Evolutionary conservation across 805 yeast species (phyloP).

Genomic region (Yueomyces sinensis): DNA sequence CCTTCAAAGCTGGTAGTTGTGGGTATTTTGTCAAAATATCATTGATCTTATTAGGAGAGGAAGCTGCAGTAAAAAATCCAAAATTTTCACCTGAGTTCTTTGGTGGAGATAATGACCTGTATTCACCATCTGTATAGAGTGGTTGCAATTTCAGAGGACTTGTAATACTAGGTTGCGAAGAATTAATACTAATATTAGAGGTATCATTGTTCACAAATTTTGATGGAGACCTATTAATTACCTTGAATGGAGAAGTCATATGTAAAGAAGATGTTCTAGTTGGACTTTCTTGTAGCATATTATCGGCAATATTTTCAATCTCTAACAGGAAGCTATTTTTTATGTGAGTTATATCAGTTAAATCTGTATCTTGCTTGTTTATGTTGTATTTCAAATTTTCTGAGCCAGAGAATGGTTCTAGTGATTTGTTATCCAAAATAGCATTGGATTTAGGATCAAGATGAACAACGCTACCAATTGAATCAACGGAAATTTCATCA

Average conservation of each 20-base stretch:
- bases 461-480: not conserved
- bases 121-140: not conserved
- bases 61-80: too few relatives aligned
- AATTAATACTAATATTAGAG: too few relatives aligned
- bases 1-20: too few relatives aligned
- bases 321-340: conserved; percentile 1
- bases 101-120: not conserved
- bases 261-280: not conserved
- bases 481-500: not conserved
- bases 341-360: not conserved
- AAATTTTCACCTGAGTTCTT: too few relatives aligned
- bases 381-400: too few relatives aligned
- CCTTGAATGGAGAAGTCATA: conserved; percentile 6
- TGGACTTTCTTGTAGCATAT: not conserved
- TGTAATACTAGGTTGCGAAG: not conserved
- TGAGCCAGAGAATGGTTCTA: not conserved
- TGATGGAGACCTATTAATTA: conserved; percentile 13
- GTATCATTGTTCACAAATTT: conserved; percentile 4
- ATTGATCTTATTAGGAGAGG: too few relatives aligned
- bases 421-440: too few relatives aligned
- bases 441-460: not conserved
- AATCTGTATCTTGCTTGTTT: not conserved
- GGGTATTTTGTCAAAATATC: too few relatives aligned
- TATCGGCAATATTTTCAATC: conserved; percentile 1
- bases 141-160: not conserved